Base-by-base conservation (phyloP, 2,329 filamentous ascomycete genomes). In the Emericellopsis atlantica region DNA sequence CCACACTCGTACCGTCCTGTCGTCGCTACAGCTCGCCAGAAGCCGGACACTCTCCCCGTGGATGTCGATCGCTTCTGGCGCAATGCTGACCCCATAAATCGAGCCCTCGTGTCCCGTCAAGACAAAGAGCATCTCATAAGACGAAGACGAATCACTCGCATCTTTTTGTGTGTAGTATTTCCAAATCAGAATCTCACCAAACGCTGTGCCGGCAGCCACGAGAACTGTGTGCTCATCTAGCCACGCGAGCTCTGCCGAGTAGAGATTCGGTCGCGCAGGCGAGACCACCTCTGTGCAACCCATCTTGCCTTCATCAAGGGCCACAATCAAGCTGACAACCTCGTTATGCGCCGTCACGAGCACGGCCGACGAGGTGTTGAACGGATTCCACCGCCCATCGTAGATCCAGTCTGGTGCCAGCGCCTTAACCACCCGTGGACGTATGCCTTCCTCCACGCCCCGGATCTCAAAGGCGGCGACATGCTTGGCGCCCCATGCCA, bases 111-210 rank as follows among this genome's bases (percentile, higher is more conserved):
- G 92, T 1, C 78, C 79, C 0, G 67, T 65, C 39, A 82, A 69
- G 21, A 75, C 66, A 43, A 64, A 70, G 4, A 77, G 58, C 16
- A 75, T 58, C 48, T 72, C 62, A 32, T 60, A 61, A 15, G 32
- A 29, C 12, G 15, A 16, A 9, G 33, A n/a, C 18, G 33, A 3
- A 12, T 29, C 26, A 4, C 36, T 18, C 5, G 33, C 22, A 12
- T 16, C 7, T 4, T 33, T 4, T 18, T 35, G 12, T 22, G 33
- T 21, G n/a, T 70, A 49, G 49, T 77, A 88, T 48, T 80, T 84
- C 92, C 92, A 96, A 14, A 94, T 74, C 32, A 95, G 69, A 29
- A 98, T 84, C 58, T 96, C 89, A 4, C 92, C 92, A 60, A 96
- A 96, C 1, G 90, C 88, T 0, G 92, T 96, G 1, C 92, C 92